Evolutionary conservation across 1,284 basidiomycete species (phyloP), one percentile per base, ranked within the genome.

Genomic region (Mycosarcoma mackinlayi): DNA sequence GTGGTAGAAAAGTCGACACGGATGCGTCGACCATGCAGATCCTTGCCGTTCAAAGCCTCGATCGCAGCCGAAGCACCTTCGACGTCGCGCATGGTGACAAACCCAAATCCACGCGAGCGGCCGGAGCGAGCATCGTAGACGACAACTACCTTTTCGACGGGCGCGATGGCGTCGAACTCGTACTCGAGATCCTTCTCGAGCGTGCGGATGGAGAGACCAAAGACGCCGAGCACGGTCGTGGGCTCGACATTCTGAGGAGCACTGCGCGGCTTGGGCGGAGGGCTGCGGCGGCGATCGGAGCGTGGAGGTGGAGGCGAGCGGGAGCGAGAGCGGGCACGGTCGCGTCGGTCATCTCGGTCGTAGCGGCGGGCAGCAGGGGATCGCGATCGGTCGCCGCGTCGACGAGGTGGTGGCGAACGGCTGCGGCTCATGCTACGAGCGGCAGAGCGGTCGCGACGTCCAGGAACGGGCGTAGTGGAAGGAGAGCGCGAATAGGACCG

Each of bases 101-200:
- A 98, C 35, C 94, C 95, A 76, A 98, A 98, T 81, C 94, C 96
- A 72, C 95, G 91, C 53, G 94, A 98, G 59, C 96, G 90, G 81
- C 94, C 93, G 44, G 93, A 92, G 92, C 94, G 87, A 84, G 97
- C 94, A 84, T 98, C 95, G 83, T 98, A 98, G n/a, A 98, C 96
- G 74, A 98, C 94, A 49, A 91, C 92, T 33, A 78, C 81, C 84
- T 98, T 98, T 79, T 95, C 92, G 49, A 98, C 94, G 25, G 89
- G 88, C 21, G 94, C 94, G 75, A 90, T 92, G 41, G 92, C 88
- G 75, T 86, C 88, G 78, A 98, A 98, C 83, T 97, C 94, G 70
- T 95, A 91, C 77, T 97, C 92, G 45, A 98, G 86, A 83, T 98
- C 95, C 39, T 91, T 88, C 83, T 98, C 96, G 59, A 89, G 88